Conservation (phyloP, 225 moss, liverwort and hornwort genomes). For the Neckera pumila region DNA sequence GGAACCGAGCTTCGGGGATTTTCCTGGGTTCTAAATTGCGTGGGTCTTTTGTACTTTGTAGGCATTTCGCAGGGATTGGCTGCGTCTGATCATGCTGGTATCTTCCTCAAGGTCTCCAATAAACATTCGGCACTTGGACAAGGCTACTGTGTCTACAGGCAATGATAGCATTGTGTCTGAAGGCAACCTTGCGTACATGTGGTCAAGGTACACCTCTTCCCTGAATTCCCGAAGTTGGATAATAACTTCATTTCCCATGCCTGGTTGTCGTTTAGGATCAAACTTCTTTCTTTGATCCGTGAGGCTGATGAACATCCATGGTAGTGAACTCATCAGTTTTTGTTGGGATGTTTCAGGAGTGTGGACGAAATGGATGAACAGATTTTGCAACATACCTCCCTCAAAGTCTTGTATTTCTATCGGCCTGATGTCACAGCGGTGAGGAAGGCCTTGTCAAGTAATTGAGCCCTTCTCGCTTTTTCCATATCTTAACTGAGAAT, state of each 20-base stretch:
- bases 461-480: background rate
- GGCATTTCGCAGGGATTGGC: conserved; percentile 88
- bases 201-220: conserved; percentile 55
- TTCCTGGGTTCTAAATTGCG: background rate
- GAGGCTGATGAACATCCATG: background rate
- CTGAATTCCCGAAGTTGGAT: background rate
- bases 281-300: background rate
- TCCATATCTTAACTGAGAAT: background rate
- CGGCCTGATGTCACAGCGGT: conserved; percentile 90
- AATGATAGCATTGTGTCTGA: conserved; percentile 95
- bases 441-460: background rate
- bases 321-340: background rate
- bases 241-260: background rate
- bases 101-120: conserved; percentile 93
- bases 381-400: conserved; percentile 75
- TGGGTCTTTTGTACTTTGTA: background rate
- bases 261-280: background rate
- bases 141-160: conserved; percentile 88
- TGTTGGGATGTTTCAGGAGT: conserved; percentile 28
- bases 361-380: conserved; percentile 97
- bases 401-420: conserved; percentile 86
- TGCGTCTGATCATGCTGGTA: conserved; percentile 82
- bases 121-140: conserved; percentile 92
- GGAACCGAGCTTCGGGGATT: background rate
- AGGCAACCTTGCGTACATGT: conserved; percentile 88